Base-by-base conservation (phyloP, 2,329 filamentous ascomycete species). In the Colletotrichum graminicola region DNA sequence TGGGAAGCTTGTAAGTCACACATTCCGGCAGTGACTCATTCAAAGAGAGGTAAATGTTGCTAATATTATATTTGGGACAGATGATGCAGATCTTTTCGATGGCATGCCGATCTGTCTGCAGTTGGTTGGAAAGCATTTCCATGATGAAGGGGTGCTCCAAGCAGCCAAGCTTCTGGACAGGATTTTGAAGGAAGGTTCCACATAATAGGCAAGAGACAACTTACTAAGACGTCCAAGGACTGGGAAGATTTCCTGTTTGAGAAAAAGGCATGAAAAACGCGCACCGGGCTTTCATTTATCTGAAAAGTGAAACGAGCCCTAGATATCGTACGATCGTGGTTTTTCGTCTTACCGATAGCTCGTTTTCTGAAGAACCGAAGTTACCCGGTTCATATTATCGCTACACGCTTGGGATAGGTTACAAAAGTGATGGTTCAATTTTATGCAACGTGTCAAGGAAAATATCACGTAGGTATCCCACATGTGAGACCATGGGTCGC, bases 131-230 rank as follows among this genome's bases (percentile, higher is more conserved):
- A 68, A 65, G 23, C 69, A 57, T 26, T 70, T 69, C n/a, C 45
- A 68, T n/a, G 69, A 72, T 2, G 69, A 72, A 21, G 61, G 65
- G 32, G 39, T 72, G 34, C 21, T 71, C 76, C 66, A 59, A 11
- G 66, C 36, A 36, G 39, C 66, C 26, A 45, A 10, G 5, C 14
- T 68, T n/a, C n/a, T 68, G 29, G 66, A 65, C 23, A 54, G 8
- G 26, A 45, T 62, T 3, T 14, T 62, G 32, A 52, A 39, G 34
- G 34, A 29, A 8, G 21, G 11, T 5, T 4, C 21, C 6, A 32
- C 0, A 12, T 34, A 7, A 52, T 2, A 18, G 16, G 16, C 14
- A 3, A 18, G 2, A 1, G 5, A 29, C 7, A 29, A 29, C 5
- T 18, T 1, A 29, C 0, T n/a, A 26, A 14, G 3, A 10, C 26